Evolutionary conservation across 176 grass and related monocot genomes (phyloP), one percentile per base, ranked within the genome.

Genomic region (Paspalum notatum): DNA sequence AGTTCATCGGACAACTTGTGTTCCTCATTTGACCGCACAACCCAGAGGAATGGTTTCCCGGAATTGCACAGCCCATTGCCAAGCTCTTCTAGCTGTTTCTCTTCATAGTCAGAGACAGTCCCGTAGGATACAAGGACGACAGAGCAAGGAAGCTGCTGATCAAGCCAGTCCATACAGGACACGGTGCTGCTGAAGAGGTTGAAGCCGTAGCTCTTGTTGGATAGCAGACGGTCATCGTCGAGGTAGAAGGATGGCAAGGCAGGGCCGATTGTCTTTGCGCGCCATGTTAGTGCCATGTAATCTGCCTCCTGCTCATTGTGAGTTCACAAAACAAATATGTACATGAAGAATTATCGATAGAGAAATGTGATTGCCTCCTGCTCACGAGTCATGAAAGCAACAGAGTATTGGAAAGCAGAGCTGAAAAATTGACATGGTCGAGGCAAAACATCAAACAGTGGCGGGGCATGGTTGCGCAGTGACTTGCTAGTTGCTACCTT

Each of bases 81-180:
- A 5, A 86, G 78, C 80, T 92, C 83, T 0, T 75, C 32, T 16
- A 92, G 13, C 62, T 80, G 41, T 6, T 9, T 1, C 2, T 54
- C 42, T 0, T 71, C 47, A 4, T 72, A 17, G 13, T 53, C 49
- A 1, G 58, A 73, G 2, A 92, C 51, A 8, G 83, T 89, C 0
- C 86, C 86, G 6, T 86, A 86, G 15, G 86, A 92, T 2, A 49
- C 83, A 7, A 88, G 72, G 2, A 92, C 40, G 0, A 89, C 86
- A 2, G 90, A 92, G 24, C 72, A 0, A 3, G 85, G 60, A 0
- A n/a, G 45, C 51, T 85, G 76, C 78, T 18, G 14, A 7, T 86
- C 77, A 3, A 88, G 78, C 85, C 79, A 92, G 3, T 24, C 12
- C 51, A 78, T 22, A 71, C 86, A 92, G 1, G 76, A 26, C 1